Conservation (phyloP, 495 filamentous ascomycete genomes). For the Clohesyomyces aquaticus region DNA sequence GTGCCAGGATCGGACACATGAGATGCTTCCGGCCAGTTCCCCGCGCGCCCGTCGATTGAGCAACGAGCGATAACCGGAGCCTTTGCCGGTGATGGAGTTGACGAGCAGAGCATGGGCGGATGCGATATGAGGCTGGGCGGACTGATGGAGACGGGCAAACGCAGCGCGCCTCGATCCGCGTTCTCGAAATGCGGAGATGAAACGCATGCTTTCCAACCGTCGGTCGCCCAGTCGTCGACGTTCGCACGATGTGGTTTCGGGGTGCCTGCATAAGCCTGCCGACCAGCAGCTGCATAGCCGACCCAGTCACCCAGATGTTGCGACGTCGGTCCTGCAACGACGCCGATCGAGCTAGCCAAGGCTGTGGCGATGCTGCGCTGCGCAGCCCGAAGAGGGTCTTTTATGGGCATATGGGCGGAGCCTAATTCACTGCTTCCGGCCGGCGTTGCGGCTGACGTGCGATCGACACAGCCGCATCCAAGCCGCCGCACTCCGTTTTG, state of each 20-base stretch:
- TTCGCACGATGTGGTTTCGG: slow-evolving; percentile 8
- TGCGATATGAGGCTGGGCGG: slow-evolving; percentile 11
- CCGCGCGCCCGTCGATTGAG: too few relatives aligned
- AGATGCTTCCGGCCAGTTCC: too few relatives aligned
- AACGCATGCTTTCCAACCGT: slow-evolving; percentile 20
- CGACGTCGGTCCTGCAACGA: neutral
- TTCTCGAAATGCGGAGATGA: slow-evolving; percentile 34
- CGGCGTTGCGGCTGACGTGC: slow-evolving; percentile 28
- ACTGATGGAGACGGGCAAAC: slow-evolving; percentile 21
- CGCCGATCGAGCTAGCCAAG: neutral
- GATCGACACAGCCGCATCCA: slow-evolving; percentile 37
- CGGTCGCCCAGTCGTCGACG: slow-evolving; percentile 8
- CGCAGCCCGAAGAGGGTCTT: slow-evolving; percentile 11
- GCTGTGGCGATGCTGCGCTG: slow-evolving; percentile 26
- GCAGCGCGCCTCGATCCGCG: slow-evolving; percentile 15
- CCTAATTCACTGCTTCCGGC: slow-evolving; percentile 26
- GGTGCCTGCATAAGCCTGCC: slow-evolving; percentile 4
- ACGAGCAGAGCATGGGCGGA: neutral
- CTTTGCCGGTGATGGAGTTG: neutral
- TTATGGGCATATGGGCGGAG: slow-evolving; percentile 18
- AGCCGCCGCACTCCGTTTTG: slow-evolving; percentile 24
- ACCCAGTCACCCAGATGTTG: too few relatives aligned
- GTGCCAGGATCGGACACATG: neutral
- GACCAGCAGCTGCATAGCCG: slow-evolving; percentile 22
- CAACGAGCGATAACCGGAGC: neutral